Base-by-base conservation (phyloP, 2,329 filamentous ascomycete genomes). In the Neonectria hederae region DNA sequence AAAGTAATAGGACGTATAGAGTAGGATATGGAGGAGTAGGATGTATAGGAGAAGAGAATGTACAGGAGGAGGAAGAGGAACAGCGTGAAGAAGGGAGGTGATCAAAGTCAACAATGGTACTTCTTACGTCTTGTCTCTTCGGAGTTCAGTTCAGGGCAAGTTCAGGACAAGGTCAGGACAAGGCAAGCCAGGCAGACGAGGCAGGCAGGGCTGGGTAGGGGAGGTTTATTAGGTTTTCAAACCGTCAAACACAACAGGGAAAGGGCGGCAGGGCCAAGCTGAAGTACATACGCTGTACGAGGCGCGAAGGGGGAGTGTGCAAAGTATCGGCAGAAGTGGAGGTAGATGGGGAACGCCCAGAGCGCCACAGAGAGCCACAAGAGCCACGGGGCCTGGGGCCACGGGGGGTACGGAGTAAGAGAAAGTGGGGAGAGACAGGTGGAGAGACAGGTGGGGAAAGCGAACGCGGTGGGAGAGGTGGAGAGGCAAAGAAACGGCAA, bases 201-300 rank as follows among this genome's bases (percentile, higher is more conserved):
- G 43, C 17, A 42, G 22, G 38, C 22, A 8, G 28, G 40, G 40
- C 17, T n/a, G 42, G 45, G 28, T 51, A 30, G 32, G 13, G 54
- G 63, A 56, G 52, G 56, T 56, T 60, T 61, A 61, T 61, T 55
- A 61, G 42, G 52, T 53, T 55, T 60, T 43, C 49, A 56, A 64
- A 38, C 52, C 49, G 57, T 60, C 56, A 43, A 40, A 22, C 17
- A 14, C 38, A 42, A 7, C 22, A 28, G 52, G 48, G 10, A 52
- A 52, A 38, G 49, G 17, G 38, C 10, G 17, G 38, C 10, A 32
- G n/a, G 42, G 19, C 22, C 30, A 48, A 24, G 28, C 13, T 35
- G 14, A 30, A 49, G 35, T 35, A 56, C 35, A 49, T 54, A 22
- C 13, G 6, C 11, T 35, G 32, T 17, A 35, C 32, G 32, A 17